Conservation (phyloP, 768 basidiomycete genomes). For the Calvatia gigantea region DNA sequence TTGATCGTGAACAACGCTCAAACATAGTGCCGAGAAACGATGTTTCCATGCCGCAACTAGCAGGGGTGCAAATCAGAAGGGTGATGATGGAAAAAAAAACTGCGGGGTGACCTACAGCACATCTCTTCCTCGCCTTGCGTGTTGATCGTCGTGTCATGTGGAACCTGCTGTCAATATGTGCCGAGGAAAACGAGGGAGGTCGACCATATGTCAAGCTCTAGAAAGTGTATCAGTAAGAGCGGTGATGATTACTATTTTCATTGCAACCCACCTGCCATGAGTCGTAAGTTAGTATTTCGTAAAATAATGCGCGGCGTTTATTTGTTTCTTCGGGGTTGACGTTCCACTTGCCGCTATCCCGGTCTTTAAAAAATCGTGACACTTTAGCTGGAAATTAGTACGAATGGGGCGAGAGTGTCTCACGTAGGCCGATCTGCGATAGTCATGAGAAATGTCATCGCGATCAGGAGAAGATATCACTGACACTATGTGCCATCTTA, state of each 20-base stretch:
- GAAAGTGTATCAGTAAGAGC: conserved; percentile 4
- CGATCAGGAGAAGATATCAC: conserved; percentile 23
- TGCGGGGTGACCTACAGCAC: conserved; percentile 44
- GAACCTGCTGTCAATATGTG: conserved; percentile 56
- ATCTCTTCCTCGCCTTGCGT: conserved; percentile 53
- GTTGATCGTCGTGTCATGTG: conserved; percentile 42
- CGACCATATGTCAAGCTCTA: conserved; percentile 72
- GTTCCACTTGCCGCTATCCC: conserved; percentile 67
- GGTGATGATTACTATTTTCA: conserved; percentile 1
- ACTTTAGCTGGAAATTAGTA: background rate
- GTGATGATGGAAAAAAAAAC: conserved; percentile 2
- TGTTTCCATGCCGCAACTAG: conserved; percentile 71
- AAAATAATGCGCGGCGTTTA: conserved; percentile 56
- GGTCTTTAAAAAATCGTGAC: conserved; percentile 45
- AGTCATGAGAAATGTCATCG: conserved; percentile 12
- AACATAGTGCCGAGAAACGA: conserved; percentile 56
- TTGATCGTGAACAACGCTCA: conserved; percentile 62
- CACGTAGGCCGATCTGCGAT: conserved; percentile 62
- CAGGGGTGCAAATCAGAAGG: background rate
- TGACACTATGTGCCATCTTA: conserved; percentile 67
- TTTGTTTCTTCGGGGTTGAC: conserved; percentile 52
- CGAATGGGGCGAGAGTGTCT: conserved; percentile 27
- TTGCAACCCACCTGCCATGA: conserved; percentile 59
- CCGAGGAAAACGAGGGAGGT: conserved; percentile 58
- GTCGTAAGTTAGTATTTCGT: conserved; percentile 66